Evolutionary conservation across 805 yeast genomes (phyloP).

Genomic region (Cyberlindnera xishuangbannaensis): DNA sequence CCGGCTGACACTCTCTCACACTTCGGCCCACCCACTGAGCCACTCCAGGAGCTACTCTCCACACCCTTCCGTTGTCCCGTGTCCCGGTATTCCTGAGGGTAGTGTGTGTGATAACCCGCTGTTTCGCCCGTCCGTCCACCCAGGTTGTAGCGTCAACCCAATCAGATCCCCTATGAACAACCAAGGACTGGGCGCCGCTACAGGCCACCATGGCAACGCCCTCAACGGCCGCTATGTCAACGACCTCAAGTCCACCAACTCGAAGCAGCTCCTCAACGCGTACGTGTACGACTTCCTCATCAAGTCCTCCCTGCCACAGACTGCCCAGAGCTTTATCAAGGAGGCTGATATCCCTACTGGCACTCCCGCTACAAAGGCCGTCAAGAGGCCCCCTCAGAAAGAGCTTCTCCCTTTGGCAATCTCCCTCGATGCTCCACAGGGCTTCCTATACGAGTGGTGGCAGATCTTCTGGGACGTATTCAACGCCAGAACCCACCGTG

Average conservation of each 20-base stretch:
- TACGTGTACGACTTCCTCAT: constrained; percentile 81
- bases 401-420: constrained; percentile 46
- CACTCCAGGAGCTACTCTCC: no score
- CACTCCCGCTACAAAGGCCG: constrained; percentile 14
- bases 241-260: constrained; percentile 23
- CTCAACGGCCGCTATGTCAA: constrained; percentile 22
- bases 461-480: constrained; percentile 91
- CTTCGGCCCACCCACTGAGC: no score
- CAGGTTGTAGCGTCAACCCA: no score
- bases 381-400: constrained; percentile 24
- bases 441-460: constrained; percentile 94
- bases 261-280: constrained; percentile 62
- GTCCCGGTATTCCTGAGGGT: no score
- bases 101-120: no score
- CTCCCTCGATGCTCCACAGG: constrained; percentile 78
- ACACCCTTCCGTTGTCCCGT: no score
- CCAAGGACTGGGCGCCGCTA: neutral
- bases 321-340: constrained; percentile 67
- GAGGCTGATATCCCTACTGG: constrained; percentile 61
- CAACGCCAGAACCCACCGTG: constrained; percentile 69
- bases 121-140: no score
- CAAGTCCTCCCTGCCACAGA: constrained; percentile 63
- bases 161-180: no score
- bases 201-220: constrained; percentile 4
- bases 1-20: no score